phyloP scores from a whole-genome alignment of 345 rosid species.

The Eucalyptus sideroxylon region DNA sequence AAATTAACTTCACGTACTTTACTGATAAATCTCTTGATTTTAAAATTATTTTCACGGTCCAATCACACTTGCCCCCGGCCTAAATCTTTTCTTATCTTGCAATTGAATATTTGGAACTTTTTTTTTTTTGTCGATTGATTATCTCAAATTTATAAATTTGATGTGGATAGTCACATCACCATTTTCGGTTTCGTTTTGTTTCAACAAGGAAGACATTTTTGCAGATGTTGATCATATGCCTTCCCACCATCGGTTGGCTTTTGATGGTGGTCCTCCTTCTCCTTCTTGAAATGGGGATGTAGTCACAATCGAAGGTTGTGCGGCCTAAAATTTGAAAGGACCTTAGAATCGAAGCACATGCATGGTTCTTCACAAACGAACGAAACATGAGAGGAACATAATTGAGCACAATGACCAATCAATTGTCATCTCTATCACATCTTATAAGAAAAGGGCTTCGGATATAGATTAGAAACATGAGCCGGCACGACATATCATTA shows the following conservation, averaged over 20 bases:
- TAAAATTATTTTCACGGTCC: background rate
- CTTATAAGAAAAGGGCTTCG: background rate
- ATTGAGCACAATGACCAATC: background rate
- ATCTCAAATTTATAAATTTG: background rate
- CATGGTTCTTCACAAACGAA: background rate
- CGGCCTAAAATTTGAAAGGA: background rate
- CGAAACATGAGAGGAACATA: background rate
- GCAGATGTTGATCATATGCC: background rate
- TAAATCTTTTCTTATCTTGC: background rate
- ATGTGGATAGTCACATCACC: background rate
- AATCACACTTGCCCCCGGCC: background rate
- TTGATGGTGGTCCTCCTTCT: background rate
- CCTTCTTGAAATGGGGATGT: background rate
- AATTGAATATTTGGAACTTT: background rate
- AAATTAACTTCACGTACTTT: background rate
- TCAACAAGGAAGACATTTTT: background rate
- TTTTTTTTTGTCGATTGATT: background rate
- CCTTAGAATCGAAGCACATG: background rate
- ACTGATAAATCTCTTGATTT: background rate
- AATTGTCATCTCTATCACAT: background rate
- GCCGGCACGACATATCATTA: rapidly evolving
- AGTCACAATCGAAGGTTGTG: rapidly evolving
- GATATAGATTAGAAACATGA: background rate
- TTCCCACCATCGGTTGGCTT: background rate
- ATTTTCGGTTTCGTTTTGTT: background rate